Conservation (phyloP, 2,329 filamentous ascomycete genomes). For the Thermothelomyces thermophilus region DNA sequence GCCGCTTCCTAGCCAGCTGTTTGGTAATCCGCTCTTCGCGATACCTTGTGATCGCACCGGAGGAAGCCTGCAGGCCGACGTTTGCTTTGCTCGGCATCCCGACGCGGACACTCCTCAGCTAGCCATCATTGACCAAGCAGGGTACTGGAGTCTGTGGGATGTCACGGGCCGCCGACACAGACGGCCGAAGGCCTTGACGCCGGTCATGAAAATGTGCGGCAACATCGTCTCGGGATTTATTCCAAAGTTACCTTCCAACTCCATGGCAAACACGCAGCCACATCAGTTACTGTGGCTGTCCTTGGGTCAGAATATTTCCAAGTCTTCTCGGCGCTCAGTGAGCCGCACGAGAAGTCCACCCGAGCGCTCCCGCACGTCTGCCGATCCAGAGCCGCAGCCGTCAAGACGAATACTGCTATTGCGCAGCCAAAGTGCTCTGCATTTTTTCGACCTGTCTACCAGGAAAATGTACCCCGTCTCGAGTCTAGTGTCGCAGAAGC, state of each 20-base stretch:
- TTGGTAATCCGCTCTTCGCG: constrained; percentile 47
- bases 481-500: constrained; percentile 25
- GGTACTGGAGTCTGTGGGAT: constrained; percentile 64
- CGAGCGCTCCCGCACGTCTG: neutral
- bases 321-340: constrained; percentile 5
- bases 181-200: constrained; percentile 30
- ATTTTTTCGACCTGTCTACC: constrained; percentile 16
- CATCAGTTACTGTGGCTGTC: constrained; percentile 38
- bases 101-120: constrained; percentile 51
- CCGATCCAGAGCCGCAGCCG: neutral
- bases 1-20: constrained; percentile 34
- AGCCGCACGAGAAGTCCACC: neutral
- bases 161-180: constrained; percentile 36
- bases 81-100: constrained; percentile 54
- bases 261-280: constrained; percentile 25
- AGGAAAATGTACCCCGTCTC: constrained; percentile 12
- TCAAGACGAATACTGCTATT: constrained; percentile 16
- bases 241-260: constrained; percentile 11
- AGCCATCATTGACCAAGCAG: constrained; percentile 57
- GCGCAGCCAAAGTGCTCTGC: constrained; percentile 13
- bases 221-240: constrained; percentile 31
- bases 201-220: constrained; percentile 35
- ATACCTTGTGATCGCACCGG: constrained; percentile 49
- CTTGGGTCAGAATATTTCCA: neutral
- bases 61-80: constrained; percentile 51